Base-by-base conservation (phyloP, 2,329 filamentous ascomycete genomes). In the Onygenales sp. region DNA sequence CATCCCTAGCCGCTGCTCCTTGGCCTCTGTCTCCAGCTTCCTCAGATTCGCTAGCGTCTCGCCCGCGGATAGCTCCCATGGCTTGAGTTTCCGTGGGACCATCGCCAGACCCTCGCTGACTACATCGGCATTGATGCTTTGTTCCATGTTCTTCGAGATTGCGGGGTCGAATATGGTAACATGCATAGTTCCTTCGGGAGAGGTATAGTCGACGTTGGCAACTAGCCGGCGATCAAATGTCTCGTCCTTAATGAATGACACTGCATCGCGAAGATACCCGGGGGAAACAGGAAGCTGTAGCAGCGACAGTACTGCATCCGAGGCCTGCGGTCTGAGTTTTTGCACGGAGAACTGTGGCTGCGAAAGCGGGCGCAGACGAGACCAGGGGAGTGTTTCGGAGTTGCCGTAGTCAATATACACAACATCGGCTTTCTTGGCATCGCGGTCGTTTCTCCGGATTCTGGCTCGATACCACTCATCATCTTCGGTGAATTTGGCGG, bases 341-440 rank as follows among this genome's bases (percentile, higher is more conserved):
- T 89, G 82, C 4, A 81, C 75, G 42, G 82, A 82, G 76, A 97
- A 98, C 63, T 91, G 85, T 13, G 82, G 71, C 65, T 88, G 83
- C 49, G 84, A 81, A 48, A 98, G 80, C n/a, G 89, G 78, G 32
- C 93, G 87, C 43, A 98, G 82, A 60, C 82, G 80, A 27, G 83
- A 80, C 90, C 92, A 98, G 0, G 91, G 82, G 54, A 95, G 78
- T 65, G 84, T 86, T 72, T 98, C 93, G 52, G 82, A 86, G 78
- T 98, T 98, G 63, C 93, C 93, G 70, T 94, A 98, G 75, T 98
- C 93, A 57, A 98, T 83, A 72, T 95, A 98, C 45, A 94, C 75
- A 31, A 98, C 86, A 70, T 98, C 93, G 27, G 90, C 86, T 62
- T 87, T 83, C 79, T 93, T 89, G 64, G 85, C 85, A 7, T 91